Evolutionary conservation across 108 stramenopile species (phyloP).

Genomic region (Licmophora abbreviata): DNA sequence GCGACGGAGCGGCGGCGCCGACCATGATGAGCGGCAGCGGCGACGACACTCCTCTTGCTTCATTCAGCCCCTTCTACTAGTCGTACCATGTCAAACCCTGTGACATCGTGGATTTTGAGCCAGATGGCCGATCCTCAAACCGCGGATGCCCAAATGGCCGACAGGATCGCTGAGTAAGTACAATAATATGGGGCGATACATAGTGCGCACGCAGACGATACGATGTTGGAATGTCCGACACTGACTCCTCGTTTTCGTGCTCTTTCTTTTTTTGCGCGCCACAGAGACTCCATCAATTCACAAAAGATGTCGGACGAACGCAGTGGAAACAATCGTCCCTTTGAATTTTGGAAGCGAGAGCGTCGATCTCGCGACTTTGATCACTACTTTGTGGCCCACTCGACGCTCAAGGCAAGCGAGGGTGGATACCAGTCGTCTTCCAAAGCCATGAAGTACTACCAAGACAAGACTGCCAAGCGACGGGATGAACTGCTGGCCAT

Average conservation of each 20-base stretch:
- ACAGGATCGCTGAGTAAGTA: neutral
- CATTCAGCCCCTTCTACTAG: too few species aligned
- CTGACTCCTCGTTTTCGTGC: neutral
- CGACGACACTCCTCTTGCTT: too few species aligned
- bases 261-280: neutral
- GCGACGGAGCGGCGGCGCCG: too few species aligned
- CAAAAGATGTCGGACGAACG: neutral
- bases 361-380: conserved; percentile 29
- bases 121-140: neutral
- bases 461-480: conserved; percentile 34
- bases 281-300: neutral
- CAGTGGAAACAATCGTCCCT: neutral
- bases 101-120: neutral
- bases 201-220: neutral
- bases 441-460: conserved; percentile 40
- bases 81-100: neutral
- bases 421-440: conserved; percentile 44
- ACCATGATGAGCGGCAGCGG: too few species aligned
- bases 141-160: neutral
- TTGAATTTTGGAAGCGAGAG: conserved; percentile 10
- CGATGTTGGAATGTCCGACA: neutral
- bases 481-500: conserved; percentile 44
- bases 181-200: too few species aligned
- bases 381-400: conserved; percentile 36
- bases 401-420: conserved; percentile 40